Conservation (phyloP, 2,329 filamentous ascomycete species). For the Ascochyta pisi region DNA sequence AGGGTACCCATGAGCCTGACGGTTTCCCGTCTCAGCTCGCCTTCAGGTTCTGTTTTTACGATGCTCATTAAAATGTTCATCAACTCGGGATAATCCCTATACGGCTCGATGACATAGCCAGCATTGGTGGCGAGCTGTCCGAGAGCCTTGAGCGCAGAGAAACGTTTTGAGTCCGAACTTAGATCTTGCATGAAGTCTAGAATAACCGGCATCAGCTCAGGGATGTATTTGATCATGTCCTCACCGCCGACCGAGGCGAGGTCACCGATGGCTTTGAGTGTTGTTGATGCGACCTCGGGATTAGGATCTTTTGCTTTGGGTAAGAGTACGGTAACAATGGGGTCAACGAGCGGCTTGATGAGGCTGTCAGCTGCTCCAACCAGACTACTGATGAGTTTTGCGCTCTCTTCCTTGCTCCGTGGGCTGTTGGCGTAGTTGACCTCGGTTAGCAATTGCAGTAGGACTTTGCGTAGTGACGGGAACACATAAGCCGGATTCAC, state of each 20-base stretch:
- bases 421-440: slow-evolving; percentile 95
- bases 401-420: slow-evolving; percentile 94
- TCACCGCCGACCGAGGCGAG: slow-evolving; percentile 92
- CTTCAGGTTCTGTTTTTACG: slow-evolving; percentile 89
- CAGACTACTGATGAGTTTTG: slow-evolving; percentile 87
- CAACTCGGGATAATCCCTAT: slow-evolving; percentile 91
- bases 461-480: slow-evolving; percentile 89
- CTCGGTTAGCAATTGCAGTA: slow-evolving; percentile 95
- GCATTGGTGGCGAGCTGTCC: slow-evolving; percentile 95
- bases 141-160: slow-evolving; percentile 87
- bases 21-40: slow-evolving; percentile 85
- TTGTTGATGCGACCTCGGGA: slow-evolving; percentile 88
- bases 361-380: slow-evolving; percentile 91
- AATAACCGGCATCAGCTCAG: slow-evolving; percentile 91
- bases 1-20: slow-evolving; percentile 97
- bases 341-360: slow-evolving; percentile 95
- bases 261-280: slow-evolving; percentile 93
- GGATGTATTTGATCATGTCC: slow-evolving; percentile 91
- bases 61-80: slow-evolving; percentile 93
- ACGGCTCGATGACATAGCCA: slow-evolving; percentile 96
- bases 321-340: slow-evolving; percentile 92
- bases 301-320: slow-evolving; percentile 88
- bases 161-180: slow-evolving; percentile 85
- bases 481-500: slow-evolving; percentile 98
- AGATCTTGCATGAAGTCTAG: slow-evolving; percentile 94